These are phyloP conservation scores for Murraya koenigii DNA, from an alignment of 345 rosid species.

Conservation along the genomic window DNA sequence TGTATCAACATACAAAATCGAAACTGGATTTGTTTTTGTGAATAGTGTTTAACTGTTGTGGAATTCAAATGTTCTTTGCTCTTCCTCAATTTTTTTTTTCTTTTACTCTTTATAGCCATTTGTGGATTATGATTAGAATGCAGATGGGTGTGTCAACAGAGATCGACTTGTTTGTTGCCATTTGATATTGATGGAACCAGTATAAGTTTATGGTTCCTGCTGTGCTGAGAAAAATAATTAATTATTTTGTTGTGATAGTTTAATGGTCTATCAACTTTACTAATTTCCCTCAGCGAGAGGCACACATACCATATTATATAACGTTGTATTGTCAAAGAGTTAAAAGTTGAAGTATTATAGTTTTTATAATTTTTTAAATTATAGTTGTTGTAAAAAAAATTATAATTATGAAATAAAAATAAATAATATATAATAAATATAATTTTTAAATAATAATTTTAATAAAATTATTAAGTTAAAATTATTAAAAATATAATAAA, in stretches of 20 bases:
- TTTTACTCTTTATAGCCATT: background rate
- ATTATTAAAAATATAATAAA: too few species aligned
- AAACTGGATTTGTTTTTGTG: slow-evolving; percentile 9
- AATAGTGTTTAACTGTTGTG: background rate
- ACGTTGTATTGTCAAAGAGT: too few species aligned
- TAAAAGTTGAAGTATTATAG: too few species aligned
- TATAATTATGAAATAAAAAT: too few species aligned
- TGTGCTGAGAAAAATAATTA: background rate
- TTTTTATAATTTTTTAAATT: too few species aligned
- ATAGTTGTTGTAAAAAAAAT: too few species aligned
- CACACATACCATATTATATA: too few species aligned
- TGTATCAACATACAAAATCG: slow-evolving; percentile 8
- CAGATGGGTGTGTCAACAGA: background rate
- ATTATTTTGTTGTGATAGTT: background rate
- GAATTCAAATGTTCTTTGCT: background rate
- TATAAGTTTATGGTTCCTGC: background rate
- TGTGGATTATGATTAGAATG: background rate
- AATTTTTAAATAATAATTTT: too few species aligned
- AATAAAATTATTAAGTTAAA: too few species aligned
- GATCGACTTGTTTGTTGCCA: background rate
- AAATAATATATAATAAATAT: too few species aligned
- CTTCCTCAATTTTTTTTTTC: background rate
- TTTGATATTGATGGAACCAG: background rate
- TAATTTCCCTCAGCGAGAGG: background rate
- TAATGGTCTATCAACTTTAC: background rate